Conservation (phyloP, 257 asterid genomes). For the Jaltomata sinuosa region DNA sequence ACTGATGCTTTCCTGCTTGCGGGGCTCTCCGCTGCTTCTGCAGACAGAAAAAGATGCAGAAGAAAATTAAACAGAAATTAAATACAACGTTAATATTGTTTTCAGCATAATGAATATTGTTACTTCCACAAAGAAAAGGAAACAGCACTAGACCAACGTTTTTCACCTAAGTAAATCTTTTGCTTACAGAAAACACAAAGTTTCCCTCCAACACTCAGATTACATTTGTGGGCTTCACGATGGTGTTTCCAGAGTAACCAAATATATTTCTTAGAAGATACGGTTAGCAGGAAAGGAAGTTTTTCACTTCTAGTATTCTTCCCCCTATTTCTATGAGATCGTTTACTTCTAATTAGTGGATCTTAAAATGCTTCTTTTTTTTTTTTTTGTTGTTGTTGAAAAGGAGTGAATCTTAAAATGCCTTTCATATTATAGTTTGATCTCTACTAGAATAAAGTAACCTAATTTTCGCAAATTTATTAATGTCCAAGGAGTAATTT, state of each 20-base stretch:
- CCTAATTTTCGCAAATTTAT: background rate
- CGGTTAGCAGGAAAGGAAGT: background rate
- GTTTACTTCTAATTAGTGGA: background rate
- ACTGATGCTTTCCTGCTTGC: constrained; percentile 78
- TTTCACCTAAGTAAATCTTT: background rate
- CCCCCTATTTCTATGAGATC: background rate
- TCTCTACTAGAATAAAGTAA: background rate
- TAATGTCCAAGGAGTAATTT: background rate
- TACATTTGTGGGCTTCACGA: background rate
- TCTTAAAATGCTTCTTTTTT: background rate
- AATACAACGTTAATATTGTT: background rate
- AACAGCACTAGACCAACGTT: background rate
- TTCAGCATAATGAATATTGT: background rate
- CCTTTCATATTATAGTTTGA: background rate
- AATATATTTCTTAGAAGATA: background rate
- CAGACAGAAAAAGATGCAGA: background rate
- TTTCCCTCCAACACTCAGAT: background rate
- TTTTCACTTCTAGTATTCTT: background rate
- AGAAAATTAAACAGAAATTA: background rate
- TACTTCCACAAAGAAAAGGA: background rate
- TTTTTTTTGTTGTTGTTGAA: background rate
- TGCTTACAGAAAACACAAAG: background rate
- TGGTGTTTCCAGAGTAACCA: background rate
- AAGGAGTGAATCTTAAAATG: background rate
- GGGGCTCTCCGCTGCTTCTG: constrained; percentile 48